phyloP scores from a whole-genome alignment of 108 stramenopile species.

The Conticribra weissflogii region DNA sequence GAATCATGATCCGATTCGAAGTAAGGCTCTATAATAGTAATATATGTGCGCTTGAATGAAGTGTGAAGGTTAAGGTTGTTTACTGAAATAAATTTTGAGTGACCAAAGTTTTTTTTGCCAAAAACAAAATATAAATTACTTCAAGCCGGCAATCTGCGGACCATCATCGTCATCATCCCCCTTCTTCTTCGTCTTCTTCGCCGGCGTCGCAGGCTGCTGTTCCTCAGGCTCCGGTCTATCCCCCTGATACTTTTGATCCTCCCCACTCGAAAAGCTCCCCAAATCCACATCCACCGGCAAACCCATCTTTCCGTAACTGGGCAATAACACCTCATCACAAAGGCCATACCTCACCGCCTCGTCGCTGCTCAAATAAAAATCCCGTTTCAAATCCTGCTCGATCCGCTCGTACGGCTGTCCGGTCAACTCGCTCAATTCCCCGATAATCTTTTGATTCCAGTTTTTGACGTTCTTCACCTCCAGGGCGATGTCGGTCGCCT shows the following conservation, averaged over 20 bases:
- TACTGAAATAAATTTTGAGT: too few species aligned
- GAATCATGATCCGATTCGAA: too few species aligned
- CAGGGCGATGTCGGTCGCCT: constrained; percentile 88
- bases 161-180: constrained; percentile 66
- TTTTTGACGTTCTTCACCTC: constrained; percentile 80
- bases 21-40: too few species aligned
- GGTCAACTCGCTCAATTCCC: constrained; percentile 76
- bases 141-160: too few species aligned
- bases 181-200: constrained; percentile 40
- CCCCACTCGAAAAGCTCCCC: constrained; percentile 80
- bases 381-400: constrained; percentile 84
- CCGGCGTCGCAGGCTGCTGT: constrained; percentile 3
- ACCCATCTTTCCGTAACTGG: constrained; percentile 60
- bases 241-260: constrained; percentile 77
- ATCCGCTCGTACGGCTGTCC: constrained; percentile 80
- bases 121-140: too few species aligned
- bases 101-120: too few species aligned
- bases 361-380: constrained; percentile 92
- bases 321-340: constrained; percentile 84
- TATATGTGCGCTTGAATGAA: too few species aligned
- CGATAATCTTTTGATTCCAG: constrained; percentile 76
- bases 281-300: constrained; percentile 67
- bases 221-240: constrained; percentile 7
- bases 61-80: too few species aligned
- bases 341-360: constrained; percentile 91